A percentile compares a stretch with the other conserved stretches of the same genome.
phyloP scores from a whole-genome alignment of 2,329 filamentous ascomycete genomes.

The Aspergillus aculeatinus region DNA sequence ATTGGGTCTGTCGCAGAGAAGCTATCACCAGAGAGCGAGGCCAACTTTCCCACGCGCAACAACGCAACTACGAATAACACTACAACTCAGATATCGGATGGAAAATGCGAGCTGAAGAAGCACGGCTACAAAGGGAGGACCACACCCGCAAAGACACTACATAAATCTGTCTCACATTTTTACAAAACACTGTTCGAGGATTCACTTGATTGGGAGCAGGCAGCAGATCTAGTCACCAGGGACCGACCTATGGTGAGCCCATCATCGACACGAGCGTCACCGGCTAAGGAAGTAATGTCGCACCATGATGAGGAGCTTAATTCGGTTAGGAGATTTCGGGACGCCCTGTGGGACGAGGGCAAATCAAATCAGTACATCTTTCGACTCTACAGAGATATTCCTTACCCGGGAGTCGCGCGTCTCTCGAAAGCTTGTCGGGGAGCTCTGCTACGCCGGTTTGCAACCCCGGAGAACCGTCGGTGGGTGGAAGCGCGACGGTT shows the following conservation, averaged over 20 bases:
- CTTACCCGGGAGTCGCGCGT: conserved; percentile 54
- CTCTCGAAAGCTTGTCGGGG: conserved; percentile 56
- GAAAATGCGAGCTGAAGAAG: not conserved
- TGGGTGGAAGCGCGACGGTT: conserved; percentile 69
- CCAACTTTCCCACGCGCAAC: not conserved
- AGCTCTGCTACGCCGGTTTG: conserved; percentile 66
- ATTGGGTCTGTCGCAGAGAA: not conserved
- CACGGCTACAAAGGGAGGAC: conserved; percentile 11
- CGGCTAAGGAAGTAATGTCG: conserved; percentile 18
- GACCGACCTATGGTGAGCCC: conserved; percentile 17
- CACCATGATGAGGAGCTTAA: conserved; percentile 36
- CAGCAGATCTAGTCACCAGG: conserved; percentile 40
- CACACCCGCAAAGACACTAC: conserved; percentile 20
- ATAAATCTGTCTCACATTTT: conserved; percentile 24
- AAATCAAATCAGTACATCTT: conserved; percentile 53
- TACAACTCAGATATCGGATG: not conserved
- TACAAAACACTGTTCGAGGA: conserved; percentile 24
- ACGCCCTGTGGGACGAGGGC: conserved; percentile 45
- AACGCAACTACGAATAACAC: not conserved
- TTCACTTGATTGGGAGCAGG: conserved; percentile 26
- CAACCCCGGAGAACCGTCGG: conserved; percentile 48
- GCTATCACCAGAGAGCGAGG: not conserved
- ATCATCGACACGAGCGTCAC: conserved; percentile 35
- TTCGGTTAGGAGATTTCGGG: conserved; percentile 39
- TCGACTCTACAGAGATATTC: conserved; percentile 53